phyloP scores from a whole-genome alignment of 176 grass and related monocot species.

The Typha latifolia region DNA sequence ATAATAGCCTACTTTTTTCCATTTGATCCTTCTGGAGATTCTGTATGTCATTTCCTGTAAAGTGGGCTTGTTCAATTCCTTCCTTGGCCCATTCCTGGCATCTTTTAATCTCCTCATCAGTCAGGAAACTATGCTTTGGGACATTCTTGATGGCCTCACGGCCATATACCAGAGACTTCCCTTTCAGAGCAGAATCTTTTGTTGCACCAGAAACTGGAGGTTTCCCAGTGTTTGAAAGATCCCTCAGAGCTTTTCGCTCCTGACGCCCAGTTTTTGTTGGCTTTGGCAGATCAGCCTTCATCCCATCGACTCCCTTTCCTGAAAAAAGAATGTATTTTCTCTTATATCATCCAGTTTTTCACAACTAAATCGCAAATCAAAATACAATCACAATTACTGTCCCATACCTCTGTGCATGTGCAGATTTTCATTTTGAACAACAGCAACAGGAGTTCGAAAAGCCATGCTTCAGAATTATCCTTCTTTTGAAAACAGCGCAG shows the following conservation, averaged over 20 bases:
- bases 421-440: conserved; percentile 44
- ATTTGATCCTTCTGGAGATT: conserved; percentile 27
- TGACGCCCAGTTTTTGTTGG: conserved; percentile 27
- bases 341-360: background rate
- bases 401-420: conserved; percentile 29
- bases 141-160: conserved; percentile 28
- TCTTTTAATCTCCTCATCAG: conserved; percentile 37
- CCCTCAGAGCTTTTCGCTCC: conserved; percentile 20
- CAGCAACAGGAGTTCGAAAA: conserved; percentile 22
- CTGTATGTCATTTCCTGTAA: conserved; percentile 47
- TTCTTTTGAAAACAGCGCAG: conserved; percentile 4
- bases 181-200: conserved; percentile 28
- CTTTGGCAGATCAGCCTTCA: conserved; percentile 40
- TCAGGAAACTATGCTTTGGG: conserved; percentile 22
- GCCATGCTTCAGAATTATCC: conserved; percentile 37
- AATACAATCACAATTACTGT: background rate
- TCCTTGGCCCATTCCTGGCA: conserved; percentile 59
- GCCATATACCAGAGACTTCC: conserved; percentile 7
- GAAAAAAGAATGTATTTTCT: background rate
- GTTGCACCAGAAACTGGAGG: conserved; percentile 13
- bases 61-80: conserved; percentile 39
- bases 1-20: conserved; percentile 30
- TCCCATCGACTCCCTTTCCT: conserved; percentile 39
- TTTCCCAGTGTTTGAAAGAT: conserved; percentile 46
- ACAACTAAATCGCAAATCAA: background rate